phyloP scores from a whole-genome alignment of 129 eudicot species.

The Ambrosia artemisiifolia region DNA sequence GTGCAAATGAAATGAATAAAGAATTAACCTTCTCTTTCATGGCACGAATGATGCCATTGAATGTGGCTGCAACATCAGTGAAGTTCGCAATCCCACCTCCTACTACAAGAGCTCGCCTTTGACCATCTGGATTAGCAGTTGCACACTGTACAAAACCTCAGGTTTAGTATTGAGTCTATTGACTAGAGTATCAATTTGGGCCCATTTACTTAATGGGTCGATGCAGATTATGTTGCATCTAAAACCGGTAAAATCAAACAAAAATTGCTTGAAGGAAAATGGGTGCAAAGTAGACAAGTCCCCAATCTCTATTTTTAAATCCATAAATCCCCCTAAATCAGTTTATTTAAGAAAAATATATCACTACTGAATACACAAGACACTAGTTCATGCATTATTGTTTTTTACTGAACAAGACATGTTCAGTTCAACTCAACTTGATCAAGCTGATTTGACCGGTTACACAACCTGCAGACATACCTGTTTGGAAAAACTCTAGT shows the following conservation, averaged over 20 bases:
- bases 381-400: not conserved
- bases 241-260: not conserved
- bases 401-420: not conserved
- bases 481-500: not conserved
- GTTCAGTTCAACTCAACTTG: not conserved
- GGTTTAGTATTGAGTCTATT: not conserved
- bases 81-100: constrained; percentile 99
- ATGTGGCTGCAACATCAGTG: constrained; percentile 99
- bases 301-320: not conserved
- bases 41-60: constrained; percentile 96
- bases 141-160: constrained; percentile 61
- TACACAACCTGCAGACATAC: not conserved
- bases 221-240: not conserved
- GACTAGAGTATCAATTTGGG: not conserved
- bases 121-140: constrained; percentile 95
- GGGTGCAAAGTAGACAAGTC: not conserved
- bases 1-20: constrained; percentile 3
- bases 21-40: constrained; percentile 82
- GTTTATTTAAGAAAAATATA: not conserved
- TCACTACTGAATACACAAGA: not conserved
- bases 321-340: not conserved
- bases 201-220: not conserved
- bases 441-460: not conserved
- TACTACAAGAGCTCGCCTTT: constrained; percentile 77
- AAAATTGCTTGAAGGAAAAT: not conserved